Evolutionary conservation across 2,329 filamentous ascomycete genomes (phyloP).

Genomic region (Tothia fuscella): DNA sequence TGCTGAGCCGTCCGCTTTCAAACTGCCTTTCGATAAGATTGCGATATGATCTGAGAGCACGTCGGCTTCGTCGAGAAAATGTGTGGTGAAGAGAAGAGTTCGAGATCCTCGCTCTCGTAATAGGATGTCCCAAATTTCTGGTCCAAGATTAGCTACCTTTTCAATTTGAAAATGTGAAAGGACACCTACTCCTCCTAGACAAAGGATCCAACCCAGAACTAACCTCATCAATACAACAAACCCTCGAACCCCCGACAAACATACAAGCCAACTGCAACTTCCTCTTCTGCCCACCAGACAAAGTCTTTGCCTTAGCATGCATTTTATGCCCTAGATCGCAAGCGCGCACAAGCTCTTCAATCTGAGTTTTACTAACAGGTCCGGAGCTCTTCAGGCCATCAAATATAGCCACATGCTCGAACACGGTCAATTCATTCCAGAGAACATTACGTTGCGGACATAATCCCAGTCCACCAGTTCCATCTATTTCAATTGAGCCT

Average conservation of each 20-base stretch:
- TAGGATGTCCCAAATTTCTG: conserved; percentile 92
- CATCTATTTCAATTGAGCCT: conserved; percentile 66
- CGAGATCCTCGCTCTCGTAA: conserved; percentile 69
- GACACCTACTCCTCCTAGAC: conserved; percentile 67
- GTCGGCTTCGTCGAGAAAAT: conserved; percentile 90
- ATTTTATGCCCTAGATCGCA: conserved; percentile 69
- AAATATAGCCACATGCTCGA: conserved; percentile 75
- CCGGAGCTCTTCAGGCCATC: conserved; percentile 60
- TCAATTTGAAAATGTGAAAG: too few relatives aligned
- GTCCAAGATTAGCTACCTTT: too few relatives aligned
- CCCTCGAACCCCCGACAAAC: conserved; percentile 77
- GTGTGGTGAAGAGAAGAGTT: conserved; percentile 80
- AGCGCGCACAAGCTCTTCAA: conserved; percentile 50
- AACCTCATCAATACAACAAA: conserved; percentile 88
- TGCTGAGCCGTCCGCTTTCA: conserved; percentile 73
- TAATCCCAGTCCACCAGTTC: conserved; percentile 68
- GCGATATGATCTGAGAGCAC: conserved; percentile 79
- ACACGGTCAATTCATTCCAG: conserved; percentile 79
- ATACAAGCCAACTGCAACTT: conserved; percentile 92
- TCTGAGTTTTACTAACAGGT: conserved; percentile 45
- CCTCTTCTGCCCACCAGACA: conserved; percentile 84
- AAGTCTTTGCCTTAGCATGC: conserved; percentile 57
- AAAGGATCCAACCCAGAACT: conserved; percentile 80
- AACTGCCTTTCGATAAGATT: conserved; percentile 70
- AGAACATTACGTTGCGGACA: conserved; percentile 91